Base-by-base conservation (phyloP, 768 basidiomycete species). In the Calocera viscosa region DNA sequence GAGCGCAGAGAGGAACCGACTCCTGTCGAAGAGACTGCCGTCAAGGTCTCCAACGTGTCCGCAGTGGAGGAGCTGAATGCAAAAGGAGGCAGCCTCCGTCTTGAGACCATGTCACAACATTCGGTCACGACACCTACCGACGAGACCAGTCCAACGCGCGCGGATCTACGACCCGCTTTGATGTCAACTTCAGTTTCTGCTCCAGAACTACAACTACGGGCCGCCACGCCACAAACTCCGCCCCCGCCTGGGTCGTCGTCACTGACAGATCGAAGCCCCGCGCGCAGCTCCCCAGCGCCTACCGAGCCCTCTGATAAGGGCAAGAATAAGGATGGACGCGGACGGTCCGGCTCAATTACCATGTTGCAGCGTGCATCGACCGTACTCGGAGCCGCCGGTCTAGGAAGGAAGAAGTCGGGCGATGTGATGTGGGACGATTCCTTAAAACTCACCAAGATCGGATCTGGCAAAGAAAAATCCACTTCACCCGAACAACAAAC, bases 281-380 rank as follows among this genome's bases (percentile, higher is more conserved):
- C 85, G 70, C 89, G 87, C 14, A 82, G 84, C 1, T 90, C 89
- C 0, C 89, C 91, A 0, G 82, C 81, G 24, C 64, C 63, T 17
- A 32, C 81, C 66, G 86, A 81, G 72, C 84, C 84, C 65, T 82
- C 81, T 72, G 84, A 84, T 66, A 81, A 80, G 68, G 70, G 73
- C 64, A 3, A 40, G 53, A 53, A 63, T 69, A 28, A 66, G 65
- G 65, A 66, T 65, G n/a, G 69, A 65, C 65, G 72, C 47, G 77
- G 80, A 34, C 82, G 94, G 17, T 86, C 91, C 1, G 90, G 92
- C 5, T 95, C 94, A 67, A 90, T 98, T 64, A 94, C 88, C 72
- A 96, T 98, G 75, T 90, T 98, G 83, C 94, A 97, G 72, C 85
- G 94, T 28, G 94, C 92, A 0, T 94, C 93, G 1, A 95, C 92